phyloP scores from a whole-genome alignment of 176 grass and related monocot genomes.

The Canna indica region DNA sequence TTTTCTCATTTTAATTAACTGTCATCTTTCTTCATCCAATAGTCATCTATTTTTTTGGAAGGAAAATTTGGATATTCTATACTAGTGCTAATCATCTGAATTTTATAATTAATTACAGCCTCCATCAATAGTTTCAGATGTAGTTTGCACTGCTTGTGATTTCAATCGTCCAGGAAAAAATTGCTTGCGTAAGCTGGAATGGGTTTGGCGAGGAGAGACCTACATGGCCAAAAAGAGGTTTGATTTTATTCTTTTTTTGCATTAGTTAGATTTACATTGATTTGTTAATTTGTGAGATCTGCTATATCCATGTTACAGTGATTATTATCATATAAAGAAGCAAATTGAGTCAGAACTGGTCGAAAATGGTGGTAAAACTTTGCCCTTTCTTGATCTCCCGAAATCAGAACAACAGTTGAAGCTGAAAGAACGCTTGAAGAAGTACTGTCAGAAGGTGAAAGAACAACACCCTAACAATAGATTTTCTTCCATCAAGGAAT shows the following conservation, averaged over 20 bases:
- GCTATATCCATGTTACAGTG: conserved; percentile 33
- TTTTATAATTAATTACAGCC: conserved; percentile 38
- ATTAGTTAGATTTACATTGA: not conserved
- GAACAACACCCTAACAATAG: not conserved
- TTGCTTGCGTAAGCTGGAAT: conserved; percentile 90
- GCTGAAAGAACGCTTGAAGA: conserved; percentile 93
- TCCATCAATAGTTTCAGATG: conserved; percentile 92
- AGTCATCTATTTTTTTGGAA: not conserved
- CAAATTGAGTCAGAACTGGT: conserved; percentile 92
- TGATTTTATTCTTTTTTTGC: conserved; percentile 8
- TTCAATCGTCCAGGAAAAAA: conserved; percentile 98
- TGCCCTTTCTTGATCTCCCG: conserved; percentile 79
- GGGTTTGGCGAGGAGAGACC: conserved; percentile 93
- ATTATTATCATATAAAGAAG: conserved; percentile 96
- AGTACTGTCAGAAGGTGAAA: conserved; percentile 94
- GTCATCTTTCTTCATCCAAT: not conserved
- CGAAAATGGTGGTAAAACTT: conserved; percentile 48
- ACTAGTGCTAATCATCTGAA: not conserved
- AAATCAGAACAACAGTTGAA: conserved; percentile 82
- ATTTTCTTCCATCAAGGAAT: not conserved
- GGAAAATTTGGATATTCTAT: not conserved
- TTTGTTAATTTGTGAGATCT: not conserved
- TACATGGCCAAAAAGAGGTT: conserved; percentile 93
- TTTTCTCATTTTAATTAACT: not conserved
- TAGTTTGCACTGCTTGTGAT: conserved; percentile 93